Evolutionary conservation across 1,139 yeast genomes (phyloP), one percentile per base, ranked within the genome.

Genomic region (Sugiyamaella pinicola): DNA sequence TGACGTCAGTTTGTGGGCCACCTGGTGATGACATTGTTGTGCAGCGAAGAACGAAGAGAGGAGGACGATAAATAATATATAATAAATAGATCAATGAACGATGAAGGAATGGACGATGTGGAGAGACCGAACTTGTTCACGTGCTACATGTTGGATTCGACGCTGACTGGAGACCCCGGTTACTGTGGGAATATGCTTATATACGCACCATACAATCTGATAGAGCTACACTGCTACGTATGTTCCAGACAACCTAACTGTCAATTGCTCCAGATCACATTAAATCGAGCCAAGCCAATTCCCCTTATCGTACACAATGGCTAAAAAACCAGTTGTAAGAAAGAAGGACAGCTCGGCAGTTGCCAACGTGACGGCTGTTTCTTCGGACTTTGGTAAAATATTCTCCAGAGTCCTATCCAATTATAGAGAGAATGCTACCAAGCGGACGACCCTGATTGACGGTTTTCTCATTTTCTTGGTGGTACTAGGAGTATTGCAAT

Each of bases 401-500:
- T 35, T 56, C 37, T 13, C 51, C 13, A 58, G 58, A 43, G 58
- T 64, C n/a, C 39, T 56, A 52, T 37, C 52, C 44, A 55, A 58
- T 39, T 66, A 66, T 52, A 33, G 42, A 34, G 49, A 58, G 21
- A 57, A 58, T 17, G 57, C 64, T 24, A 58, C 67, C 7, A 56
- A 58, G 37, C 64, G 63, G 41, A 67, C 64, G 59, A 79, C 82
- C 69, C 74, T 90, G 54, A 85, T 93, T 65, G 98, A 93, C 69
- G 63, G 78, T 9, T 93, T 91, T 67, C 77, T 93, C 67, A 80
- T 70, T 22, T 90, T 88, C 61, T 73, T 93, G 56, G 91, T 93
- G 12, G 69, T 75, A 0, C 74, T 89, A 57, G 99, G 96, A 0
- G 73, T 81, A 1, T 71, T 87, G 45, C 98, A 93, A 71, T 88